Evolutionary conservation across 805 yeast species (phyloP), one percentile per base, ranked within the genome.

Genomic region (Priceomyces fermenticarens): DNA sequence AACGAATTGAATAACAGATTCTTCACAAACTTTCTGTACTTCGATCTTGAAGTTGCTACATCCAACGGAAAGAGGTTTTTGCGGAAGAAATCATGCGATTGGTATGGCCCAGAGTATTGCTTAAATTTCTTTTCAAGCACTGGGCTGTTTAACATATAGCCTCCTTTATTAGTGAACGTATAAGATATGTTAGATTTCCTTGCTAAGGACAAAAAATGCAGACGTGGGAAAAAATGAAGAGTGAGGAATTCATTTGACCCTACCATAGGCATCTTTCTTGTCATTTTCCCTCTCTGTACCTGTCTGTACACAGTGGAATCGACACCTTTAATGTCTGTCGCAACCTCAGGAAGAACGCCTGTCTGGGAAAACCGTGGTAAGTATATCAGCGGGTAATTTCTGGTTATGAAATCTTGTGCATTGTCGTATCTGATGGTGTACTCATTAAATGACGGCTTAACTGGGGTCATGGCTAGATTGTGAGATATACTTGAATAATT

Each of bases 141-240:
- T 1, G 43, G 14, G 44, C 57, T 55, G 42, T 69, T 69, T 25
- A 67, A 45, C 7, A 49, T 49, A 30, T 41, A 54, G 3, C 63
- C 54, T 2, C 59, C 57, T n/a, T 38, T 46, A 40, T 63, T 59
- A 32, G 62, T 55, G 47, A 63, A 62, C 2, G 61, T 59, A 38
- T 61, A 59, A 10, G 74, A 67, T 28, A 70, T 50, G 38, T 60
- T 65, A 9, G 73, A 67, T 45, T 69, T 69, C 30, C 73, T 54
- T 32, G 51, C 53, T 32, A 36, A n/a, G 10, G 62, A 47, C 4
- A 63, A 33, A 33, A 47, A 47, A 47, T 66, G 72, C 32, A 35
- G 33, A 4, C 42, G 44, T 3, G 73, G 72, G 10, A 59, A 51
- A 41, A 63, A 68, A 38, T 48, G 55, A 4, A 65, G 38, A 10